Evolutionary conservation across 371 early-diverging fungal species (phyloP), one percentile per base, ranked within the genome.

Genomic region (Vairimorpha ceranae): DNA sequence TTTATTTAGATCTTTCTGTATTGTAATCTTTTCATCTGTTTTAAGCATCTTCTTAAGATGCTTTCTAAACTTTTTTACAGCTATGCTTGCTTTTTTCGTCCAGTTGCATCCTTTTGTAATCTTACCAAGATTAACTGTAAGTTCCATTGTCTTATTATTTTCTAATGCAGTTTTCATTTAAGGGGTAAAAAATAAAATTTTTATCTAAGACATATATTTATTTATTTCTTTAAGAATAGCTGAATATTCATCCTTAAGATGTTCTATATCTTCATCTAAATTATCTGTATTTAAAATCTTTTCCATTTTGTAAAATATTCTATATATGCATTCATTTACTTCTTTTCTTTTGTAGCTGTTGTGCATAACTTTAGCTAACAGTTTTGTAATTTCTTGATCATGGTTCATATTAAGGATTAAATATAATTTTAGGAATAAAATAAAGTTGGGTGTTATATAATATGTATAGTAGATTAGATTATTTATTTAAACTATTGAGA

Each of bases 361-460:
- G 29, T 78, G 65, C 75, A 74, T 78, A 14, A 61, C 36, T 54
- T 78, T 78, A 4, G 66, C 70, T 8, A 78, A 58, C 0, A 78
- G 71, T 68, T 78, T 78, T 10, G 73, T 68, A 23, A 78, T 45
- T 38, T 78, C 75, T 14, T 43, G 33, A 12, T 74, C 48, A 29
- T 8, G 27, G 19, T 54, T 19, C 56, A 54, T 54, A n/a, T 10
- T 10, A 41, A 41, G n/a, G n/a, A n/a, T n/a, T n/a, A n/a, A n/a
- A n/a, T n/a, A n/a, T n/a, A n/a, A n/a, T n/a, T n/a, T n/a, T n/a
- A n/a, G n/a, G n/a, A n/a, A n/a, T n/a, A n/a, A n/a, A n/a, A n/a
- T n/a, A n/a, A n/a, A n/a, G n/a, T n/a, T n/a, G n/a, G n/a, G n/a
- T n/a, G n/a, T n/a, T n/a, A n/a, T n/a, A n/a, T n/a, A n/a, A n/a